phyloP scores from a whole-genome alignment of 169 alveolate species.

The Plasmodium berghei region DNA sequence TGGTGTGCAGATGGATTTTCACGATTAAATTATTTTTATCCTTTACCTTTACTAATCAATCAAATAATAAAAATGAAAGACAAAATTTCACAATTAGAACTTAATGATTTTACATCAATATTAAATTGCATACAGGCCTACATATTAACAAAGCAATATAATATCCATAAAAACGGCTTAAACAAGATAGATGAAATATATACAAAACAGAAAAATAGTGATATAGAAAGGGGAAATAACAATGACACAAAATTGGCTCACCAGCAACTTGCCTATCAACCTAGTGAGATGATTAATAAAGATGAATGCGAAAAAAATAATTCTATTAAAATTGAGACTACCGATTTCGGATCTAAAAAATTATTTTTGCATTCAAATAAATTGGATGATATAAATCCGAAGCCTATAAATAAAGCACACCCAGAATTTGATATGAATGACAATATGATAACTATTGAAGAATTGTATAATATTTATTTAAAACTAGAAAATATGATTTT shows the following conservation, averaged over 20 bases:
- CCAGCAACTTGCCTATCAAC: no score
- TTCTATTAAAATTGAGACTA: neutral
- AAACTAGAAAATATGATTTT: conserved; percentile 74
- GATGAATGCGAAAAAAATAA: neutral
- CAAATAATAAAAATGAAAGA: conserved; percentile 79
- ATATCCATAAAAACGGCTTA: conserved; percentile 5
- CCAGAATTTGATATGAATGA: conserved; percentile 16
- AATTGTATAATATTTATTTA: conserved; percentile 78
- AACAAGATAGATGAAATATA: neutral
- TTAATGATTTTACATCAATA: conserved; percentile 81
- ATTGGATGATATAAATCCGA: neutral
- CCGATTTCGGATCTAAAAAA: neutral
- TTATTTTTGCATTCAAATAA: neutral
- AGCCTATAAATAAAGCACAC: neutral
- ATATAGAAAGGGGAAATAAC: neutral
- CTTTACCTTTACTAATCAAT: conserved; percentile 80
- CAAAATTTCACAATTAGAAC: conserved; percentile 81
- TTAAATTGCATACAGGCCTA: conserved; percentile 84
- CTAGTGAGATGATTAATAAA: neutral
- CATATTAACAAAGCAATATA: conserved; percentile 58
- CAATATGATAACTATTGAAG: conserved; percentile 43
- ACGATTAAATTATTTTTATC: conserved; percentile 77
- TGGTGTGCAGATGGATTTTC: conserved; percentile 85
- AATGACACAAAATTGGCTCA: neutral
- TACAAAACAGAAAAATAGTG: neutral